Evolutionary conservation across 1,284 basidiomycete genomes (phyloP), one percentile per base, ranked within the genome.

Genomic region (Trichosporon sp.): DNA sequence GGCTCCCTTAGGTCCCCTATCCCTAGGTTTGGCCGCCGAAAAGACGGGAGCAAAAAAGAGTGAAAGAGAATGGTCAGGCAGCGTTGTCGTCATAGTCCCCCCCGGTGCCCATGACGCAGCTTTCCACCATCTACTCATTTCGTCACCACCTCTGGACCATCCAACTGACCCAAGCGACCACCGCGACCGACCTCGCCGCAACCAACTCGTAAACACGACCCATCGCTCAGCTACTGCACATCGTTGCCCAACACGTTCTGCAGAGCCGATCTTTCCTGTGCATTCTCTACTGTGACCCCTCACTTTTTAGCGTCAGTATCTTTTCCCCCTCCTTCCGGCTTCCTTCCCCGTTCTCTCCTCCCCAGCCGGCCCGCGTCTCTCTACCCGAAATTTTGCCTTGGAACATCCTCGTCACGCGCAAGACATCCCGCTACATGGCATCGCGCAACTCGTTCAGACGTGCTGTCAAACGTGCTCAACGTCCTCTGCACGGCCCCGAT

Each of bases 101-200:
- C 51, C 51, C 51, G 51, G 21, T 54, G 51, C 51, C 51, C 51
- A 54, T 54, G 51, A 54, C 51, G 51, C 51, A 54, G 51, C 51
- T 54, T 54, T 54, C 51, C 51, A 54, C 51, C 51, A 54, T 54
- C 51, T 54, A 54, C 51, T 54, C 51, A 54, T 54, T 54, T 54
- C 51, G 51, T 54, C 51, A 54, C 51, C 51, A 54, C 51, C 51
- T 54, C 21, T 26, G 51, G 51, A 54, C 51, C 51, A 54, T 54
- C 51, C 51, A 12, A 4, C 5, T 19, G 51, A 54, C 51, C 59
- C 31, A n/a, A 63, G 59, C 59, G 31, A 63, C 59, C 31, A 37
- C 59, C 59, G 59, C 56, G 31, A 63, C 59, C 59, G 31, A 63
- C 31, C 31, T 35, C 59, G 59, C 16, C 31, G 31, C 16, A 32